Evolutionary conservation across 2,329 filamentous ascomycete species (phyloP), one percentile per base, ranked within the genome.

Genomic region (Coniochaeta sp.): DNA sequence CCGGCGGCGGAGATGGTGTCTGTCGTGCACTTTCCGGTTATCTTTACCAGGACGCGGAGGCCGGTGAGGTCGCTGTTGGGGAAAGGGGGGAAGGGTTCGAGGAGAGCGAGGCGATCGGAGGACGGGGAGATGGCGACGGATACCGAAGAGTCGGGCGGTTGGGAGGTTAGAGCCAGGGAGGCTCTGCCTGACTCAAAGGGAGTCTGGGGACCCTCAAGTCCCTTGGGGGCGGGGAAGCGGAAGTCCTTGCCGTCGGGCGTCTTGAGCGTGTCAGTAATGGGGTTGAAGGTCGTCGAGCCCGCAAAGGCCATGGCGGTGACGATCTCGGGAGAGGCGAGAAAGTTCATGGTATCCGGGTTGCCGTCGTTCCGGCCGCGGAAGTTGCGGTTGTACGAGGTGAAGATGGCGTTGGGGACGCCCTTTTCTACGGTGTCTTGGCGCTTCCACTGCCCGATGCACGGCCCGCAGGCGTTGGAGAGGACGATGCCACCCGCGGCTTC

Each of bases 1-100:
- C 93, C 92, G 67, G 92, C 93, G 91, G 96, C 96, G 64, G 92
- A 98, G 76, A 99, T 99, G 68, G 95, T 98, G 77, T 99, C 95
- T 50, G 95, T 99, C 61, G 95, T 99, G 82, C 95, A 99, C 79
- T 99, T 96, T 65, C 95, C 95, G 64, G 93, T 89, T 65, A 98
- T 89, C 79, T 98, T 98, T 81, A 96, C 93, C 17, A 99, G 88
- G 19, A 99, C 92, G 58, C 87, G 87, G 56, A 99, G 85, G 31
- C 85, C 87, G 47, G 82, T 79, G 33, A 98, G 83, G 59, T 99
- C 93, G 1, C 79, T 77, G 52, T 79, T 66, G 14, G 93, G 93
- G 79, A 97, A 99, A 3, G 91, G 80, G 2, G 85, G 81, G 73
- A 99, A 99, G 16, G 95, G 93, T 60, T 97, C 91, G 52, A 99